Evolutionary conservation across 2,329 filamentous ascomycete species (phyloP).

Genomic region (Fusarium stilboides): DNA sequence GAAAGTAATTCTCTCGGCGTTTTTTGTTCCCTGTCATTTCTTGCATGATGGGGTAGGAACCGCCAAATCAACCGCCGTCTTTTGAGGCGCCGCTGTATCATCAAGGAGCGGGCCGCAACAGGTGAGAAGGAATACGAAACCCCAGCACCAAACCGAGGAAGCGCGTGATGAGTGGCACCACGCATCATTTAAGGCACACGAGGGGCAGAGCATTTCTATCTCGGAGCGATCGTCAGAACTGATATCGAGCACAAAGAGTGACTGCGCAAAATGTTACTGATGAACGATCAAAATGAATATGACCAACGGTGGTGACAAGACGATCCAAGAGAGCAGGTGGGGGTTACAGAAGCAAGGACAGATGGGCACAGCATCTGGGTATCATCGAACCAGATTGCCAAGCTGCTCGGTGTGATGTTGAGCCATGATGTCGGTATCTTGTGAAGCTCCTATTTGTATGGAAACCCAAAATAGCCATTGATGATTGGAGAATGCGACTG

Average conservation of each 20-base stretch:
- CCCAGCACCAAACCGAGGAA: slow-evolving; percentile 14
- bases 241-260: not conserved
- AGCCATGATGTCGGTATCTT: slow-evolving; percentile 28
- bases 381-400: slow-evolving; percentile 25
- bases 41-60: slow-evolving; percentile 34
- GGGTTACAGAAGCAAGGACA: slow-evolving; percentile 17
- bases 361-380: slow-evolving; percentile 7
- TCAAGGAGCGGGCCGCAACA: slow-evolving; percentile 16
- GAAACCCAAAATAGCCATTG: slow-evolving; percentile 1
- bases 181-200: slow-evolving; percentile 3
- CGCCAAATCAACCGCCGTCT: slow-evolving; percentile 9
- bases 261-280: not conserved
- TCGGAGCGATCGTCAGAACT: slow-evolving; percentile 5
- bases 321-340: slow-evolving; percentile 20
- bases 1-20: slow-evolving; percentile 39
- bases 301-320: slow-evolving; percentile 3
- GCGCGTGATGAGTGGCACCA: slow-evolving; percentile 17
- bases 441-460: slow-evolving; percentile 14
- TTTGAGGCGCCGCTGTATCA: slow-evolving; percentile 12
- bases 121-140: slow-evolving; percentile 11
- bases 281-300: slow-evolving; percentile 1
- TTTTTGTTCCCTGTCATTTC: slow-evolving; percentile 17
- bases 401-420: slow-evolving; percentile 13
- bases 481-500: slow-evolving; percentile 14
- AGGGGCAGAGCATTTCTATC: slow-evolving; percentile 1